Evolutionary conservation across 2,329 filamentous ascomycete genomes (phyloP).

Genomic region (Apiospora rasikravindrae): DNA sequence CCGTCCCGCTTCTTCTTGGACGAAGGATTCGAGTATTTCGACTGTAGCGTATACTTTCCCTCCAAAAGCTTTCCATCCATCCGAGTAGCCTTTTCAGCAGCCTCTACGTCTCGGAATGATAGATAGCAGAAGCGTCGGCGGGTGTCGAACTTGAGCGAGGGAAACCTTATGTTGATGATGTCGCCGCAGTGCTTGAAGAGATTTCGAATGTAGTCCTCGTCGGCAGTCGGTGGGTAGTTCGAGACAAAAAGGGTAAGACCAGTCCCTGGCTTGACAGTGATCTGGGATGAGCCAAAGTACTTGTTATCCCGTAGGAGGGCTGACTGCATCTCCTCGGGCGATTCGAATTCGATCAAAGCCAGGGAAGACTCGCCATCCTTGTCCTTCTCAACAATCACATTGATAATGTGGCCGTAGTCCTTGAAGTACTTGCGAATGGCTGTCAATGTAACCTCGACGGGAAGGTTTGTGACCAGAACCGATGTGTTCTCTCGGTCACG

Average conservation of each 20-base stretch:
- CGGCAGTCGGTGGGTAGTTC: conserved; percentile 82
- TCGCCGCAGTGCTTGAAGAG: conserved; percentile 79
- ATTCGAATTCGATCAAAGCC: conserved; percentile 85
- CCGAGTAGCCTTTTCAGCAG: conserved; percentile 72
- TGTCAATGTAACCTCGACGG: conserved; percentile 69
- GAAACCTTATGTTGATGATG: conserved; percentile 85
- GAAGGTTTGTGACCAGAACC: conserved; percentile 80
- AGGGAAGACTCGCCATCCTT: conserved; percentile 64
- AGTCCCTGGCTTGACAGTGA: conserved; percentile 76
- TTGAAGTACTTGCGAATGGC: conserved; percentile 89
- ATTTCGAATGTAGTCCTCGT: conserved; percentile 70
- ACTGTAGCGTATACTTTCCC: conserved; percentile 70
- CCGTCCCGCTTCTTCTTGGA: conserved; percentile 80
- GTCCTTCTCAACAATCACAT: conserved; percentile 71
- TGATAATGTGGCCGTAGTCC: conserved; percentile 85
- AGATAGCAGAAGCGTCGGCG: conserved; percentile 95
- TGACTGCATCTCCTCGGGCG: conserved; percentile 78
- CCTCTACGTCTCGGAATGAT: conserved; percentile 76
- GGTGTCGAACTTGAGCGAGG: conserved; percentile 87
- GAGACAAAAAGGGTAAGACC: conserved; percentile 86
- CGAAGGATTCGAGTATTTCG: conserved; percentile 83
- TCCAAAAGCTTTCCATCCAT: conserved; percentile 75
- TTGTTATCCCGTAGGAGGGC: conserved; percentile 84
- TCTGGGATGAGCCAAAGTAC: conserved; percentile 72
- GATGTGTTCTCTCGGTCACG: conserved; percentile 91